phyloP scores from a whole-genome alignment of 23 red algal genomes.

The Agarophyton chilense region DNA sequence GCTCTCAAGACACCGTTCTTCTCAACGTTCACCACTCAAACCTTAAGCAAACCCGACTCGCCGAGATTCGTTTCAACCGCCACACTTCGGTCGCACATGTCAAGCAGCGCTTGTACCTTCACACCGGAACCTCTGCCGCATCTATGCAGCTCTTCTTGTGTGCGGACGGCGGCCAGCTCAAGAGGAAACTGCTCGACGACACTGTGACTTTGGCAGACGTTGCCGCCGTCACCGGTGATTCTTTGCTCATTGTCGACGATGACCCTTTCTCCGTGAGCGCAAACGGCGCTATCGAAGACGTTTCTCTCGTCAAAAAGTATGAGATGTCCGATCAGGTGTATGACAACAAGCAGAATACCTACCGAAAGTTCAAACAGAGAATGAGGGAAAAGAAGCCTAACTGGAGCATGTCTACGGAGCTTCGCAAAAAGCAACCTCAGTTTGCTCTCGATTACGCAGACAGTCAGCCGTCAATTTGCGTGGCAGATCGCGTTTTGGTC shows the following conservation, averaged over 20 bases:
- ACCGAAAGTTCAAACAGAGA: slow-evolving; percentile 28
- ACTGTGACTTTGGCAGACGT: not conserved
- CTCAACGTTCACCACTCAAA: slow-evolving; percentile 78
- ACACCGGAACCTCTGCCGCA: slow-evolving; percentile 62
- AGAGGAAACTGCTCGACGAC: slow-evolving; percentile 14
- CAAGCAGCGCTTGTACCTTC: slow-evolving; percentile 61
- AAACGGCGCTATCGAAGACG: slow-evolving; percentile 63
- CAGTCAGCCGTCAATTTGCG: not conserved
- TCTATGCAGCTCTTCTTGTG: slow-evolving; percentile 58
- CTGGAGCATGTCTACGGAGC: slow-evolving; percentile 43
- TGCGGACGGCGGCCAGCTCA: not conserved
- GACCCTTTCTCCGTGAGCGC: slow-evolving; percentile 58
- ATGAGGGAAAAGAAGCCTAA: slow-evolving; percentile 52
- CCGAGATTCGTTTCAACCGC: slow-evolving; percentile 62
- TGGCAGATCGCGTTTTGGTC: slow-evolving; percentile 63
- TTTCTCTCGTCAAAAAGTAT: slow-evolving; percentile 66
- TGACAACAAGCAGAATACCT: slow-evolving; percentile 45
- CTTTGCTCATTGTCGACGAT: slow-evolving; percentile 52
- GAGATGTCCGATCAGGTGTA: slow-evolving; percentile 67
- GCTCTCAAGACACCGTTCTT: slow-evolving; percentile 37
- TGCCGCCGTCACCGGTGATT: slow-evolving; percentile 1
- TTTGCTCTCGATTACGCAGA: slow-evolving; percentile 27
- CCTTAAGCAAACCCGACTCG: slow-evolving; percentile 47
- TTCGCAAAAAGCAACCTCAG: slow-evolving; percentile 21
- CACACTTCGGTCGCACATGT: slow-evolving; percentile 10